A percentile compares a stretch with the other conserved stretches of the same genome.
Conservation (phyloP, 345 rosid genomes). For the Angophora floribunda region DNA sequence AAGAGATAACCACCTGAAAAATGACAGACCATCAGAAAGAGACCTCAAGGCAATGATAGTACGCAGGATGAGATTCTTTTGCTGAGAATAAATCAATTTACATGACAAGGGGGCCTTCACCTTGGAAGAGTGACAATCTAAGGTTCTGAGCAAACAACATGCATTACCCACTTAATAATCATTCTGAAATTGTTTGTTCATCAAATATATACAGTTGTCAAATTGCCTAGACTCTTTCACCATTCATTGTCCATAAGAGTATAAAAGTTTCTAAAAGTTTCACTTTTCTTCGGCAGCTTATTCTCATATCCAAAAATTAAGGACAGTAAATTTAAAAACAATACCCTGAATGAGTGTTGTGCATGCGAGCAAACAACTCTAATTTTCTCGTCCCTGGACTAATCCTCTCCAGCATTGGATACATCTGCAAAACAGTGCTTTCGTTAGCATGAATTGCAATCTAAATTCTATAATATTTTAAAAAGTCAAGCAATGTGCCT, state of each 20-base stretch:
- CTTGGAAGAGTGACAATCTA: not conserved
- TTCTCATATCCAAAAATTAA: not conserved
- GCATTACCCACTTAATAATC: not conserved
- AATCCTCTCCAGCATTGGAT: constrained; percentile 93
- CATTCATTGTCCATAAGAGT: not conserved
- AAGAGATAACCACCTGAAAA: constrained; percentile 81
- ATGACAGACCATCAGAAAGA: not conserved
- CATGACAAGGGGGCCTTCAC: not conserved
- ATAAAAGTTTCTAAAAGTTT: not conserved
- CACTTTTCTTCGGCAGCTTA: not conserved
- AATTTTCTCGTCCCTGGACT: constrained; percentile 94
- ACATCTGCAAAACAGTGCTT: constrained; percentile 52
- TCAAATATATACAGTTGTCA: not conserved
- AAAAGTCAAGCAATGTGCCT: not conserved
- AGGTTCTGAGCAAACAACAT: not conserved
- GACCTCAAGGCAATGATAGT: not conserved
- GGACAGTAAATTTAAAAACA: not conserved
- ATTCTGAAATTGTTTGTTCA: not conserved
- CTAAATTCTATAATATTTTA: not conserved
- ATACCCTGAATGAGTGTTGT: constrained; percentile 97
- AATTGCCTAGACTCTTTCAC: not conserved
- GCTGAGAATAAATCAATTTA: not conserved
- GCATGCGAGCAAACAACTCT: constrained; percentile 97
- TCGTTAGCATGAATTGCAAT: not conserved
- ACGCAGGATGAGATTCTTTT: not conserved